A percentile compares a stretch with the other conserved stretches of the same genome.
Conservation (phyloP, 2,329 filamentous ascomycete species). For the Nemania serpens region DNA sequence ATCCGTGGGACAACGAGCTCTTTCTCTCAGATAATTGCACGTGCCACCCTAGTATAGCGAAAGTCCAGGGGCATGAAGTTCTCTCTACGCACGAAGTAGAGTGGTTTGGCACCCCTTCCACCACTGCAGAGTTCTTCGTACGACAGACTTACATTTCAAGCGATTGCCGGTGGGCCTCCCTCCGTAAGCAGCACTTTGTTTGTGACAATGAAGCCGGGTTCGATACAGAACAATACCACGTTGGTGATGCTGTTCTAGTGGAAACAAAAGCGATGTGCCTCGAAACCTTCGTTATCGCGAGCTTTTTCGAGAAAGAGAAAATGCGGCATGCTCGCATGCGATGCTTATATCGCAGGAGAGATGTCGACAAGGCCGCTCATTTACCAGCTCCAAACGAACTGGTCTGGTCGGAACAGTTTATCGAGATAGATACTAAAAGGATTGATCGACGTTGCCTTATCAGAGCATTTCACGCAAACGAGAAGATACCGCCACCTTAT, state of each 20-base stretch:
- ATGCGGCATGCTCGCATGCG: constrained; percentile 51
- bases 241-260: constrained; percentile 66
- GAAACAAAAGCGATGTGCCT: constrained; percentile 44
- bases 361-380: constrained; percentile 42
- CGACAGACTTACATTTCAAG: constrained; percentile 69
- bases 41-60: constrained; percentile 51
- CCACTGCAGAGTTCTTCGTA: constrained; percentile 64
- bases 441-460: constrained; percentile 65
- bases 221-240: constrained; percentile 41
- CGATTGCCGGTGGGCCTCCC: constrained; percentile 64
- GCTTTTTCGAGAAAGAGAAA: constrained; percentile 35
- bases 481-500: constrained; percentile 66
- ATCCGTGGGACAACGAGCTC: constrained; percentile 73
- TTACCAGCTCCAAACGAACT: constrained; percentile 56
- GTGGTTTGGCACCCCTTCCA: constrained; percentile 57
- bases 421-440: constrained; percentile 41
- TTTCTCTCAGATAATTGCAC: constrained; percentile 80
- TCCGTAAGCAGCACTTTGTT: constrained; percentile 58
- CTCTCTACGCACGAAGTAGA: constrained; percentile 61
- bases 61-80: constrained; percentile 60
- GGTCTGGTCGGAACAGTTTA: constrained; percentile 39
- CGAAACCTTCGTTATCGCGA: constrained; percentile 66
- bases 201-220: constrained; percentile 53
- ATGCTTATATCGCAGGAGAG: constrained; percentile 54
- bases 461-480: constrained; percentile 53